phyloP scores from a whole-genome alignment of 345 rosid genomes.

The Eucalyptus curtisii region DNA sequence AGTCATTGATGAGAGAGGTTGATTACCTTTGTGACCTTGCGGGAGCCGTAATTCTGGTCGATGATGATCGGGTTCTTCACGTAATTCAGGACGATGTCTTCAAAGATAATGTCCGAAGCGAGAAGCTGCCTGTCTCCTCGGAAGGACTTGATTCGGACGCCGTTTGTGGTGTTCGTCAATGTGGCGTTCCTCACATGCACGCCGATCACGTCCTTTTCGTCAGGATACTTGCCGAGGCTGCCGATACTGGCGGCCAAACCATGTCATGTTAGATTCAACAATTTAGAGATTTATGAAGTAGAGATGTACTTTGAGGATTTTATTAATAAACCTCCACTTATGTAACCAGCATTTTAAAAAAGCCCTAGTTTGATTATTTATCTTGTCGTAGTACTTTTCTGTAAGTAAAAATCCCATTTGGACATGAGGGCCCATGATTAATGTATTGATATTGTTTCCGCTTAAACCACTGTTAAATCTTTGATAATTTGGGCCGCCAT shows the following conservation, averaged over 20 bases:
- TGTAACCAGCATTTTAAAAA: neutral
- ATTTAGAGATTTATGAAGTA: neutral
- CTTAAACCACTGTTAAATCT: neutral
- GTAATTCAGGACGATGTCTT: constrained; percentile 13
- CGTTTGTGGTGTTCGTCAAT: constrained; percentile 13
- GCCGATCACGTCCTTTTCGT: constrained; percentile 15
- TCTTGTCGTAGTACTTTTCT: neutral
- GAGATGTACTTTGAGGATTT: neutral
- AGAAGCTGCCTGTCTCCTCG: neutral
- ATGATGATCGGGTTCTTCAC: constrained; percentile 25
- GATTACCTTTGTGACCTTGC: neutral
- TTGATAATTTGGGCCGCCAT: neutral
- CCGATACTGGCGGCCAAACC: constrained; percentile 8
- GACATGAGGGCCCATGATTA: neutral
- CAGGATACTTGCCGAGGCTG: constrained; percentile 20
- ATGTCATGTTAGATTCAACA: neutral
- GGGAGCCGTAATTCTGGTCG: constrained; percentile 21
- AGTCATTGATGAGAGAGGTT: neutral
- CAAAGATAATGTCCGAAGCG: constrained; percentile 14
- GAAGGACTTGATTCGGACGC: constrained; percentile 26
- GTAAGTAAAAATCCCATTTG: neutral
- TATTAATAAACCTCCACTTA: neutral
- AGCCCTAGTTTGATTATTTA: neutral
- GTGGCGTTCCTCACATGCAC: constrained; percentile 19
- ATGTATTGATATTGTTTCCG: neutral